Evolutionary conservation across 2,329 filamentous ascomycete species (phyloP), one percentile per base, ranked within the genome.

Genomic region (Claviceps paspali): DNA sequence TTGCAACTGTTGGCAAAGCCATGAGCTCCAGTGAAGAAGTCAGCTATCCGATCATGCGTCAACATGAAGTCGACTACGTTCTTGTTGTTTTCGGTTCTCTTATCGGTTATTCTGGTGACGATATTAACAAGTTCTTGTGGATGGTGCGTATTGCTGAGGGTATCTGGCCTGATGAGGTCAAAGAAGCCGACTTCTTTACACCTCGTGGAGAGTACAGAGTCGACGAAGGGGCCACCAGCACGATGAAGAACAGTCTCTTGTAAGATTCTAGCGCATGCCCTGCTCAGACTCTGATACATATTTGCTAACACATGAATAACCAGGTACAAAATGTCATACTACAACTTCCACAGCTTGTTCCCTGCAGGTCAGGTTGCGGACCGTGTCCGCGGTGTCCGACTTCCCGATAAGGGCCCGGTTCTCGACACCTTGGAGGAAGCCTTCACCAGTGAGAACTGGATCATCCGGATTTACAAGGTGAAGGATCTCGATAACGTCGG

Each of bases 291-390:
- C n/a, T n/a, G n/a, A n/a, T n/a, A n/a, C 14, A 17, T 12, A 5
- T 8, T 23, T 22, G 5, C 17, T 34, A 27, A 39, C 14, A 22
- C n/a, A n/a, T n/a, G 30, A 59, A 43, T 60, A 51, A 35, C 19
- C 47, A 94, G 87, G 85, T 98, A 98, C 76, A 98, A 98, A 73
- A 95, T 98, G 87, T 95, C 86, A 17, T 98, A 98, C 73, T 83
- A 98, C 75, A 96, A 96, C 71, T 98, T 83, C 69, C 75, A 88
- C 61, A 65, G 72, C 33, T 76, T 98, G 44, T 98, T 96, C 73
- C 88, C 87, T 31, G 71, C 80, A 2, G 91, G 91, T 44, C 86
- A 96, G 62, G 87, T 84, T 26, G 67, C 77, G 49, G 91, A 98
- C 57, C 81, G 91, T 49, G 91, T 98, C 45, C 86, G 91, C 54